These are phyloP conservation scores for Xerocomus alliaceus DNA, from an alignment of 1,284 basidiomycete species.

Conservation along the genomic window DNA sequence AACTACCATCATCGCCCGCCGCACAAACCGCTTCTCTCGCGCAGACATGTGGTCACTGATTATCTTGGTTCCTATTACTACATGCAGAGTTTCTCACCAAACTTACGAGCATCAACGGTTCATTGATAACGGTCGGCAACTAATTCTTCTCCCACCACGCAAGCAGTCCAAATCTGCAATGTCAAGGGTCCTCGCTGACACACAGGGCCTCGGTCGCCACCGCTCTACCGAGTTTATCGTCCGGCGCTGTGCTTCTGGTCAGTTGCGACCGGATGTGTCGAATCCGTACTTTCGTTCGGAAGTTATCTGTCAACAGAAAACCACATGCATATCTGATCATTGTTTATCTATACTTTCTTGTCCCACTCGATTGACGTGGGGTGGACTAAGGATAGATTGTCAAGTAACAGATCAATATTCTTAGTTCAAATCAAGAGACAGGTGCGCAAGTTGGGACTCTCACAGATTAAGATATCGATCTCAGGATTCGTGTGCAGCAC, in stretches of 20 bases:
- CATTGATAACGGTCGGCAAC: neutral
- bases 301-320: neutral
- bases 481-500: neutral
- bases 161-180: neutral
- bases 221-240: neutral
- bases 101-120: neutral
- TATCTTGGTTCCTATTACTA: neutral
- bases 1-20: constrained; percentile 14
- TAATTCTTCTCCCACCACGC: neutral
- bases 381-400: neutral
- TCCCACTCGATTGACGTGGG: neutral
- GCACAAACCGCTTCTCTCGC: neutral
- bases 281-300: neutral
- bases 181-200: constrained; percentile 2
- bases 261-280: too few relatives aligned
- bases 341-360: neutral
- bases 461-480: neutral
- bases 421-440: too few relatives aligned
- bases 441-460: neutral
- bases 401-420: neutral
- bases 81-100: neutral
- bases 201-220: constrained; percentile 6
- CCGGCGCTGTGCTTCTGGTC: too few relatives aligned
- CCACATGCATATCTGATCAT: neutral
- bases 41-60: constrained; percentile 14